phyloP scores from a whole-genome alignment of 192 early-diverging fungal species.

The Coemansia sp. region DNA sequence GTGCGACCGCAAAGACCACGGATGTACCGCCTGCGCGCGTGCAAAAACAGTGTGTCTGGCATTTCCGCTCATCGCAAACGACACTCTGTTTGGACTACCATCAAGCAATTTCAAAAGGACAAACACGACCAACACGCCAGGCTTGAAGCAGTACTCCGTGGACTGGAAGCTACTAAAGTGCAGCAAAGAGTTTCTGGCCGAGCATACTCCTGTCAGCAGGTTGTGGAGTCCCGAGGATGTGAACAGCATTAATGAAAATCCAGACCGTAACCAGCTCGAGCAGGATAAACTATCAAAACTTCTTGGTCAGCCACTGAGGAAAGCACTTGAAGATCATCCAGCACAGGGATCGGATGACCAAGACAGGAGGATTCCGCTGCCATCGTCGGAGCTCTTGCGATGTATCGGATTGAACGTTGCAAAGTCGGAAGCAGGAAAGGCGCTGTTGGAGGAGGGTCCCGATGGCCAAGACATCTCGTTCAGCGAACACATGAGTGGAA shows the following conservation, averaged over 20 bases:
- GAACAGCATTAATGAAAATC: constrained; percentile 15
- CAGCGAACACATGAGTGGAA: constrained; percentile 37
- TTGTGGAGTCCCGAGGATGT: constrained; percentile 19
- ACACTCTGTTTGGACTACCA: constrained; percentile 22
- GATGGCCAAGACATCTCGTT: constrained; percentile 3
- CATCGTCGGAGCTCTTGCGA: constrained; percentile 47
- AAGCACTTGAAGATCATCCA: not conserved
- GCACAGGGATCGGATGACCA: not conserved
- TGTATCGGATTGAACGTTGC: constrained; percentile 37
- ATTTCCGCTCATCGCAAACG: constrained; percentile 11
- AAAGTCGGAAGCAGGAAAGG: constrained; percentile 16
- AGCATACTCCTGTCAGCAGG: not conserved
- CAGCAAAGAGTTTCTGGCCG: constrained; percentile 30
- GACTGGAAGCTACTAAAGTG: constrained; percentile 16
- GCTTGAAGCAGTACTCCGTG: not conserved
- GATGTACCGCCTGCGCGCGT: constrained; percentile 18
- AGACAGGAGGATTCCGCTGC: constrained; percentile 25
- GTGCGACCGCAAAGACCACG: constrained; percentile 10
- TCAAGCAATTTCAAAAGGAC: not conserved
- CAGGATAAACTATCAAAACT: not conserved
- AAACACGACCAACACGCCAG: not conserved
- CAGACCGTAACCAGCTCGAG: not conserved
- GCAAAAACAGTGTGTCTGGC: constrained; percentile 21
- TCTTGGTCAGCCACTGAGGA: not conserved
- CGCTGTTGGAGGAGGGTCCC: not conserved